Percentiles rank a stretch among this genome's conserved stretches.
phyloP scores from a whole-genome alignment of 2,329 filamentous ascomycete genomes.

The Aspergillus sp. region DNA sequence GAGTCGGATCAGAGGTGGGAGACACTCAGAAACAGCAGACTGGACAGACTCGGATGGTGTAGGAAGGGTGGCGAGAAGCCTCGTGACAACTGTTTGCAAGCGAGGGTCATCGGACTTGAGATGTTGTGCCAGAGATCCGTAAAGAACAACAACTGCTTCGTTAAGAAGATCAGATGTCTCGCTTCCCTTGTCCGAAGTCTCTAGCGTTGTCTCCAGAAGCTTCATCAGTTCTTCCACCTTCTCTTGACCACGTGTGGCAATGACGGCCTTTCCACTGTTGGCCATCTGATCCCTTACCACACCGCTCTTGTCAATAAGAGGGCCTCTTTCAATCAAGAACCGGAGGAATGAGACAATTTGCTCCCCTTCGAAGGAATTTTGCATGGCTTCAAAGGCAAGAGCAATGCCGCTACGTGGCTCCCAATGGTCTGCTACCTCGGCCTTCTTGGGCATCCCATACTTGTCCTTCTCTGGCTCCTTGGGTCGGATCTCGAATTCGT shows the following conservation, averaged over 20 bases:
- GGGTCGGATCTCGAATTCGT: conserved; percentile 77
- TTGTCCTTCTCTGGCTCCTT: conserved; percentile 82
- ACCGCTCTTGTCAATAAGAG: conserved; percentile 77
- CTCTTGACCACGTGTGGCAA: conserved; percentile 75
- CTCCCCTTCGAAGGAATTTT: conserved; percentile 64
- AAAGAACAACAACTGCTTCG: conserved; percentile 96
- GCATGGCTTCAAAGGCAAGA: conserved; percentile 79
- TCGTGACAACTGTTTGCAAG: conserved; percentile 82
- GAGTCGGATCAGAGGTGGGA: conserved; percentile 84
- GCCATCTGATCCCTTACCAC: conserved; percentile 87
- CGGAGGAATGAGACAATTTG: conserved; percentile 75
- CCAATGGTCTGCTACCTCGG: conserved; percentile 86
- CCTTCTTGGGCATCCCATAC: conserved; percentile 91
- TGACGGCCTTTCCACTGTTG: conserved; percentile 78
- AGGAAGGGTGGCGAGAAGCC: conserved; percentile 80
- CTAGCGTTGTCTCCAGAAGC: conserved; percentile 85
- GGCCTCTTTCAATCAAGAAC: conserved; percentile 82
- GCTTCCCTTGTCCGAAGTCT: conserved; percentile 77
- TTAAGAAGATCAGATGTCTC: conserved; percentile 86
- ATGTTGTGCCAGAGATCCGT: conserved; percentile 89
- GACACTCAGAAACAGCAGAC: conserved; percentile 90
- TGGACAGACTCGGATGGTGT: conserved; percentile 97
- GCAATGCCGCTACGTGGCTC: conserved; percentile 87
- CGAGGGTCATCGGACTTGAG: conserved; percentile 81
- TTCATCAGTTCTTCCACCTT: conserved; percentile 90